Evolutionary conservation across 1,284 basidiomycete genomes (phyloP).

Genomic region (Leccinum pachyderme): DNA sequence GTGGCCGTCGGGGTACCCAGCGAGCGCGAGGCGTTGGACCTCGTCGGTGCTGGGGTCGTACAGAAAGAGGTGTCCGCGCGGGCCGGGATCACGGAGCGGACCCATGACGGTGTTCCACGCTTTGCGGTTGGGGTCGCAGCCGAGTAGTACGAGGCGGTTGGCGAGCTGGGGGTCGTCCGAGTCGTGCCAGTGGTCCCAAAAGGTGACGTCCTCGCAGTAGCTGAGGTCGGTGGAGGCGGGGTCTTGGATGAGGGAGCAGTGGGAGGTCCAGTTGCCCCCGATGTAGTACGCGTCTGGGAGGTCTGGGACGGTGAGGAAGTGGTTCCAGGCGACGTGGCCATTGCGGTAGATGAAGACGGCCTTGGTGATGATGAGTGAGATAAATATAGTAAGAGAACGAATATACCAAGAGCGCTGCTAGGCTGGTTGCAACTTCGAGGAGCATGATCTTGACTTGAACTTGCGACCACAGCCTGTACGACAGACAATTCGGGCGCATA

Average conservation of each 20-base stretch:
- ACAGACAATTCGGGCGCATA: background rate
- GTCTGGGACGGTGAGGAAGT: conserved; percentile 39
- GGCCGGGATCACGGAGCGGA: conserved; percentile 49
- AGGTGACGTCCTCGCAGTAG: conserved; percentile 62
- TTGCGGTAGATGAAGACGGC: conserved; percentile 39
- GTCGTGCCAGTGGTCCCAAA: conserved; percentile 49
- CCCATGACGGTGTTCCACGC: conserved; percentile 71
- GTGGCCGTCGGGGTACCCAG: conserved; percentile 43
- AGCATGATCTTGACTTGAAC: conserved; percentile 11
- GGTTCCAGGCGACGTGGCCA: conserved; percentile 39
- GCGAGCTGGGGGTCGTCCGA: conserved; percentile 29
- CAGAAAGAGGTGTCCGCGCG: conserved; percentile 49
- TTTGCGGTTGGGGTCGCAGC: conserved; percentile 53
- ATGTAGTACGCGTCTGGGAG: conserved; percentile 50
- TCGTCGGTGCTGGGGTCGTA: conserved; percentile 25
- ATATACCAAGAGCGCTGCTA: conserved; percentile 22
- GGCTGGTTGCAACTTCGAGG: conserved; percentile 3
- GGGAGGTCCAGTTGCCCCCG: conserved; percentile 42
- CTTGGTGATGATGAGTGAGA: conserved; percentile 6
- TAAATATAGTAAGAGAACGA: background rate
- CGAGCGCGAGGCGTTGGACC: conserved; percentile 32
- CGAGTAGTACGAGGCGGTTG: conserved; percentile 46
- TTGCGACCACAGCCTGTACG: too few species aligned
- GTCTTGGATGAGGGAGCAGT: conserved; percentile 44
- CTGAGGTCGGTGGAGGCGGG: conserved; percentile 36